Base-by-base conservation (phyloP, 129 eudicot species). In the Centrapalus pauciflorus region DNA sequence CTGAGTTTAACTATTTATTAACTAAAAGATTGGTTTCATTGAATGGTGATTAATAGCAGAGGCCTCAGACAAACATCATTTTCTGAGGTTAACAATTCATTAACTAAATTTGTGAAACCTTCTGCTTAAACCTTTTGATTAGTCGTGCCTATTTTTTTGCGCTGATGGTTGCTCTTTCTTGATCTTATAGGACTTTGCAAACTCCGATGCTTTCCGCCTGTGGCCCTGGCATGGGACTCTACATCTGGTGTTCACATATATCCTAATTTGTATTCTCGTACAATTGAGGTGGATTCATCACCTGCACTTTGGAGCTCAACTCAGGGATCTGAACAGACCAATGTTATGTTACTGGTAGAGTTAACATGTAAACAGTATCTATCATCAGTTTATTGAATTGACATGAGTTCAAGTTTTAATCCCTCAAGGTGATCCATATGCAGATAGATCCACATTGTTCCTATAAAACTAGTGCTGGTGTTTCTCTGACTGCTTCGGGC, bases 391-490 rank as follows among this genome's bases (percentile, higher is more conserved):
- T 35, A 19, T 21, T 32, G 7, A 9, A 55, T 55, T 13, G 32
- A 32, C 2, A 4, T 13, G 24, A 3, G 40, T 55, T 64, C 27
- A 23, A 52, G 17, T 43, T 32, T 13, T 64, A 45, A 52, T 43
- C 12, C 17, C 14, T n/a, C n/a, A 50, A 52, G 62, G 55, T 65
- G 40, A 52, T 62, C 55, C 35, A 40, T 65, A 58, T 69, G 72
- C 90, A 94, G 99, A 83, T 89, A 43, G 99, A 94, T 73, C 99
- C 99, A 12, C 99, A 94, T 81, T 94, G 99, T 71, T 87, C 99
- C 1, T 94, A 89, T 64, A 80, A 66, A 84, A 74, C 82, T 65
- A 78, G 86, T 61, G 73, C 71, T 63, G 59, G 83, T 64, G 83
- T 84, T 62, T 86, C 96, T 45, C 11, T 72, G 28, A 71, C 85